phyloP scores from a whole-genome alignment of 352 stramenopile species.

The Phytophthora vignae region DNA sequence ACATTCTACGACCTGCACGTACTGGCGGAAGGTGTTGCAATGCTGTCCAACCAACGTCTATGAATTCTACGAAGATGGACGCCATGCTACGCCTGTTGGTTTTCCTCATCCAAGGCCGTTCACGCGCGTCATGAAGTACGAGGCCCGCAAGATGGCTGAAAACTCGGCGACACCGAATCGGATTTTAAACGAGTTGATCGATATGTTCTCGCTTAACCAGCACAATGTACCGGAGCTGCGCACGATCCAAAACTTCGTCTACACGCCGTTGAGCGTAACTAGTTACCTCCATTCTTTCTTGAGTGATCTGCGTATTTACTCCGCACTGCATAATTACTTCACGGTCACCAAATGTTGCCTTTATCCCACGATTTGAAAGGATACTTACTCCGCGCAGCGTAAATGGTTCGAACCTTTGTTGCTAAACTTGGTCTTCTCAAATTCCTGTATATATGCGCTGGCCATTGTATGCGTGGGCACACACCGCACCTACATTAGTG shows the following conservation, averaged over 20 bases:
- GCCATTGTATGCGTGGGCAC: no score
- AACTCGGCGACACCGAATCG: not conserved
- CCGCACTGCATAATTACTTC: no score
- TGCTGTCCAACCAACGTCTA: not conserved
- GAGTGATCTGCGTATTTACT: no score
- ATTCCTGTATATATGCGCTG: no score
- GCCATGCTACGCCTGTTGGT: not conserved
- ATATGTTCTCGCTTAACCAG: not conserved
- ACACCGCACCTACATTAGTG: no score
- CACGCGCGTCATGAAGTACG: not conserved
- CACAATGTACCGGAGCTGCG: not conserved
- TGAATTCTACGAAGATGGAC: not conserved
- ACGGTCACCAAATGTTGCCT: no score
- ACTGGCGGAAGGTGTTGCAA: not conserved
- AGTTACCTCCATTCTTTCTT: no score
- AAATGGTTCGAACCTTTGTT: no score
- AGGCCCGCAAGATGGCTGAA: not conserved
- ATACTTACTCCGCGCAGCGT: no score
- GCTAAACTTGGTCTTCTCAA: no score
- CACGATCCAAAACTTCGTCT: constrained; percentile 5
- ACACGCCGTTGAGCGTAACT: not conserved
- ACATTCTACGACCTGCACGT: not conserved
- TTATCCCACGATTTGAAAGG: no score
- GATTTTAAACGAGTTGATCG: not conserved
- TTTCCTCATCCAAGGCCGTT: not conserved